Evolutionary conservation across 2,329 filamentous ascomycete genomes (phyloP).

Genomic region (Phoma sp.): DNA sequence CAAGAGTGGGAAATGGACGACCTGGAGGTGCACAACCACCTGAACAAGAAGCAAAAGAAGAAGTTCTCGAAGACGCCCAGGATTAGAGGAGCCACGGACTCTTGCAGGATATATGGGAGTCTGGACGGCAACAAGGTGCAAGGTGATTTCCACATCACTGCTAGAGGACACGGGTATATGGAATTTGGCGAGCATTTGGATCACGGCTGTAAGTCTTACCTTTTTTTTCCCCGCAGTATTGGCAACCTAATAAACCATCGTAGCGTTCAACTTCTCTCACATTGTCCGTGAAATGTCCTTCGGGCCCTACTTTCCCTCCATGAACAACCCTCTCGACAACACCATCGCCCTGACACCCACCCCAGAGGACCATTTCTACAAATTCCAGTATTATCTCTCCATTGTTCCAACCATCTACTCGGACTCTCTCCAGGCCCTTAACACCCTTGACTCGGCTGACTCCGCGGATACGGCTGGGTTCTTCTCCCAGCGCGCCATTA

Average conservation of each 20-base stretch:
- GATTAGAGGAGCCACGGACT: conserved; percentile 66
- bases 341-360: conserved; percentile 85
- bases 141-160: conserved; percentile 97
- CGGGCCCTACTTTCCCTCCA: conserved; percentile 92
- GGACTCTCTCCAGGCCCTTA: conserved; percentile 56
- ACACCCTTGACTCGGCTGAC: conserved; percentile 46
- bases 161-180: conserved; percentile 91
- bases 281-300: conserved; percentile 96
- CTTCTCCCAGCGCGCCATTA: conserved; percentile 64
- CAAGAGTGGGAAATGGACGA: conserved; percentile 76
- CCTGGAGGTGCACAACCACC: conserved; percentile 90
- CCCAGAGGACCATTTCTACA: conserved; percentile 81
- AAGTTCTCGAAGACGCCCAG: conserved; percentile 76
- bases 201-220: conserved; percentile 67
- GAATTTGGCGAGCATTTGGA: conserved; percentile 81
- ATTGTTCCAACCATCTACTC: conserved; percentile 94
- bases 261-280: conserved; percentile 97
- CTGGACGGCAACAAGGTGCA: conserved; percentile 95
- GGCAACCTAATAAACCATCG: conserved; percentile 5
- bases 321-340: conserved; percentile 91
- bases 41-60: conserved; percentile 72
- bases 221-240: background rate
- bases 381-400: conserved; percentile 97
- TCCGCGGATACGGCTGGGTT: conserved; percentile 44
- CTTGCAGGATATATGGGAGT: conserved; percentile 88